Conservation (phyloP, 2,329 filamentous ascomycete species). For the Colletotrichum lini region DNA sequence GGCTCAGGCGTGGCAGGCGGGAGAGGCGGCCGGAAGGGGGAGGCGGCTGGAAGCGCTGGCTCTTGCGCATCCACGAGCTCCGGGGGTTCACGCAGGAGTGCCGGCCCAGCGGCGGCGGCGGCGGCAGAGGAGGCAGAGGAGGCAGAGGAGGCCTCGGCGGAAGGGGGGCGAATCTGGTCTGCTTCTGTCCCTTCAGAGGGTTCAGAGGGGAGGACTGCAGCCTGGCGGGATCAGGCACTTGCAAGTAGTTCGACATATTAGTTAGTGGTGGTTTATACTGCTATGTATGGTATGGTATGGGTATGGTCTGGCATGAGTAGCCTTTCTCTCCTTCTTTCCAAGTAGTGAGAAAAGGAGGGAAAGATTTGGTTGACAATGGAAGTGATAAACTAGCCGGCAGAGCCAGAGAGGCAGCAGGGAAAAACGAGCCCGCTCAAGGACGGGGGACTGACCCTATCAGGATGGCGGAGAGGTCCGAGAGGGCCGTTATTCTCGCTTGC, state of each 20-base stretch:
- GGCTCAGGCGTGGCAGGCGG: constrained; percentile 32
- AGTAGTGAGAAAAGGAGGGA: constrained; percentile 21
- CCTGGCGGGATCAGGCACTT: constrained; percentile 37
- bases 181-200: constrained; percentile 28
- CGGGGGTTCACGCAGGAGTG: constrained; percentile 26
- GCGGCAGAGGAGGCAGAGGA: too few relatives aligned
- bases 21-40: constrained; percentile 4
- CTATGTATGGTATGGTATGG: background rate
- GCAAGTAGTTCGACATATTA: constrained; percentile 27
- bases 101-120: constrained; percentile 3
- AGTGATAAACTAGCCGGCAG: constrained; percentile 32
- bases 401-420: constrained; percentile 5
- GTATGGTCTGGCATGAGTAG: too few relatives aligned
- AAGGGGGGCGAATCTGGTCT: constrained; percentile 39
- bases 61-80: constrained; percentile 40
- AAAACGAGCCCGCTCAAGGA: background rate
- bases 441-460: constrained; percentile 30
- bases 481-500: constrained; percentile 29
- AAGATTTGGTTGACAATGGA: constrained; percentile 25
- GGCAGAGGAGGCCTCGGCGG: constrained; percentile 24
- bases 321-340: background rate
- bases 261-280: constrained; percentile 25
- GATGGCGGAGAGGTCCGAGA: background rate
- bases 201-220: constrained; percentile 23
- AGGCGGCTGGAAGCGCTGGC: constrained; percentile 20